These are phyloP conservation scores for Ramularia endophylla DNA, from an alignment of 2,329 filamentous ascomycete genomes.

Conservation along the genomic window DNA sequence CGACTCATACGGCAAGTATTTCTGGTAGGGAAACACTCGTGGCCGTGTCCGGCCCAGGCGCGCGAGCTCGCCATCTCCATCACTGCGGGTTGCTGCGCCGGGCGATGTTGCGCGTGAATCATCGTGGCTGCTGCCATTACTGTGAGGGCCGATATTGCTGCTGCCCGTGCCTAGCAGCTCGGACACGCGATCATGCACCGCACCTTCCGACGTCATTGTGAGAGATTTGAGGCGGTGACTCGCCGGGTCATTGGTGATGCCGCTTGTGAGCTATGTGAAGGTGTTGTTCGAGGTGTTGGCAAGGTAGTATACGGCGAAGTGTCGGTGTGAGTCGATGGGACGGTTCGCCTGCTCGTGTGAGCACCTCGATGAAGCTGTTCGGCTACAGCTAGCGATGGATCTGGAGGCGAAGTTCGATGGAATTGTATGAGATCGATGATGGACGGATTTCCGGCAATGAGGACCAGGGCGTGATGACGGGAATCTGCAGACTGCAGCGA, in stretches of 20 bases:
- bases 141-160: slow-evolving; percentile 1
- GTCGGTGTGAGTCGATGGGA: background rate
- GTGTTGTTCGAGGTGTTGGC: too few species aligned
- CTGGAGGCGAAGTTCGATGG: slow-evolving; percentile 1
- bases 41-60: slow-evolving; percentile 66
- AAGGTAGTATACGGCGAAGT: background rate
- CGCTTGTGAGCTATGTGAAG: background rate
- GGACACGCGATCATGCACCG: slow-evolving; percentile 32
- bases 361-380: background rate
- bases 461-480: slow-evolving; percentile 1
- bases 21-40: slow-evolving; percentile 88
- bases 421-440: slow-evolving; percentile 3
- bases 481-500: slow-evolving; percentile 2
- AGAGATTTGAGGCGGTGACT: slow-evolving; percentile 12
- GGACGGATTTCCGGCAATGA: background rate
- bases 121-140: slow-evolving; percentile 46
- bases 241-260: slow-evolving; percentile 14
- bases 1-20: slow-evolving; percentile 79
- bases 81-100: slow-evolving; percentile 50
- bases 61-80: slow-evolving; percentile 31
- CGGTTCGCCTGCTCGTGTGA: too few species aligned
- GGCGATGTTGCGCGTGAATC: slow-evolving; percentile 84
- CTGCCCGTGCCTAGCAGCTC: slow-evolving; percentile 34
- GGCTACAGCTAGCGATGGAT: background rate
- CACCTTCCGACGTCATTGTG: slow-evolving; percentile 22